Percentiles rank a stretch among this genome's conserved stretches.
These are phyloP conservation scores for Talaromyces sp. DNA, from an alignment of 2,329 filamentous ascomycete species.

Conservation along the genomic window DNA sequence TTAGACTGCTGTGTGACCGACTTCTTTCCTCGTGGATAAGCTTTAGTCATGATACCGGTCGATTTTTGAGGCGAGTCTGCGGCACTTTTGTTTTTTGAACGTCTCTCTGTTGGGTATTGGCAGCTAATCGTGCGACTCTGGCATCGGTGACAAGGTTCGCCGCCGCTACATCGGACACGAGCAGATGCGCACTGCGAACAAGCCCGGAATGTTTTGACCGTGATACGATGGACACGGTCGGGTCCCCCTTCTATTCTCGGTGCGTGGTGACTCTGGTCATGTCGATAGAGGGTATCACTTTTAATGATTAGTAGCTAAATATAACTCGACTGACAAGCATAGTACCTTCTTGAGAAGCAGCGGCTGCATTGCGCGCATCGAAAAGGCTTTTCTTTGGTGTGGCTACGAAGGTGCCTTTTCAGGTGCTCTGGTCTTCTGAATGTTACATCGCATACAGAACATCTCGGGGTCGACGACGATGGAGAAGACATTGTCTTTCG, in stretches of 20 bases:
- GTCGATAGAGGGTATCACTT: slow-evolving; percentile 41
- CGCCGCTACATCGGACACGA: slow-evolving; percentile 39
- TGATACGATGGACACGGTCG: slow-evolving; percentile 39
- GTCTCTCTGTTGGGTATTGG: slow-evolving; percentile 39
- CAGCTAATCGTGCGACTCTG: slow-evolving; percentile 36
- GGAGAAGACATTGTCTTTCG: not conserved
- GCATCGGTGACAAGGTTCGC: slow-evolving; percentile 36
- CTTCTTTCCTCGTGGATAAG: not conserved
- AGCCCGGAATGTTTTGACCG: slow-evolving; percentile 41
- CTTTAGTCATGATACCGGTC: not conserved
- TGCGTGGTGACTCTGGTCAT: slow-evolving; percentile 39
- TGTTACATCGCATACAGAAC: slow-evolving; percentile 33
- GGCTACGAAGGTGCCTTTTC: slow-evolving; percentile 41
- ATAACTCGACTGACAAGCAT: not conserved
- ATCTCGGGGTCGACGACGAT: slow-evolving; percentile 6
- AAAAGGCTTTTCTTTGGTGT: slow-evolving; percentile 41
- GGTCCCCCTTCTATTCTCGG: slow-evolving; percentile 28
- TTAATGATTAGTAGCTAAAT: not conserved
- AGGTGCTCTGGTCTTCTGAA: slow-evolving; percentile 42
- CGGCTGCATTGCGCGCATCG: slow-evolving; percentile 40
- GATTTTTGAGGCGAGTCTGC: slow-evolving; percentile 17
- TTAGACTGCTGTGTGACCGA: not conserved
- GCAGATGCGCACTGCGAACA: slow-evolving; percentile 40
- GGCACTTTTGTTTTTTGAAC: slow-evolving; percentile 31
- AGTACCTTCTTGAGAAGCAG: slow-evolving; percentile 42